Base-by-base conservation (phyloP, 2,329 filamentous ascomycete species). In the Oidium heveae region DNA sequence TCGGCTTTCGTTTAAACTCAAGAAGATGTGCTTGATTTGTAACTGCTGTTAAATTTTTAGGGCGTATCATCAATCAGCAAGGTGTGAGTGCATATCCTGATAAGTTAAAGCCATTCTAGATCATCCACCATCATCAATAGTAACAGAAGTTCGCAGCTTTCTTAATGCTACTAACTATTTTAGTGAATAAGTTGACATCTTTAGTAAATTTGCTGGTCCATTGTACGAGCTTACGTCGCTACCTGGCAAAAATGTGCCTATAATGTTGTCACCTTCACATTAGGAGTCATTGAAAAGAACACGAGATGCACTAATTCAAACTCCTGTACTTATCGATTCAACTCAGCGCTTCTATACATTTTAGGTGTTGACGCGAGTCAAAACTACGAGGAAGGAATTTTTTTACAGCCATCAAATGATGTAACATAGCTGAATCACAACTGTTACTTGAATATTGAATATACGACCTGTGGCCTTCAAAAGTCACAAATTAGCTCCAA, bases 21-120 rank as follows among this genome's bases (percentile, higher is more conserved):
- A 34, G 49, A 36, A 51, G 36, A 36, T 51, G 49, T 51, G 49
- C 49, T 34, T 51, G 49, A 32, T 51, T 51, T 20, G 49, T 51
- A n/a, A 51, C 49, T 51, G n/a, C 16, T 10, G 24, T 22, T n/a
- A 51, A n/a, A 46, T 46, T 46, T 46, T 22, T 46, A n/a, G 41
- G 41, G 20, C 41, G 20, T 46, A 46, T 46, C 41, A 46, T 46
- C 20, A 22, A 46, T 20, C 4, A 18, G 41, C 16, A 46, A n/a
- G 12, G 41, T 46, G 20, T 46, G 16, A n/a, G 20, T 18, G 41
- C 20, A 20, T 13, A 46, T 46, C 41, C 41, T 46, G 16, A n/a
- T 18, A 46, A 22, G 20, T 46, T 46, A 4, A 46, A 46, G 46
- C 46, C 15, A 50, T 50, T 33, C 46, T 50, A 15, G 24, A 50